phyloP scores from a whole-genome alignment of 805 yeast genomes.

The Barnettozyma pratensis region DNA sequence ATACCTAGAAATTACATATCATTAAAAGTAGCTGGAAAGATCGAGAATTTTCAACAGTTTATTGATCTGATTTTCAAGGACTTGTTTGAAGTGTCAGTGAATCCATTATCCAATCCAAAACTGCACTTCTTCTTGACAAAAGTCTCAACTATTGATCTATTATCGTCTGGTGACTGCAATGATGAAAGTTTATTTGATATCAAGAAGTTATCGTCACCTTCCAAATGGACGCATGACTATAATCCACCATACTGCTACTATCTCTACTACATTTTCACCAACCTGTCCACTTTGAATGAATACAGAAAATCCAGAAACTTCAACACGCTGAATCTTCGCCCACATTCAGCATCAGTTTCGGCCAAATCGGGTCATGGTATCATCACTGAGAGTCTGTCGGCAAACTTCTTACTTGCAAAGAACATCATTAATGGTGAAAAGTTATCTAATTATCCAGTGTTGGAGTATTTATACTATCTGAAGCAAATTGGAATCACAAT shows the following conservation, averaged over 20 bases:
- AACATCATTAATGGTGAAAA: slow-evolving; percentile 24
- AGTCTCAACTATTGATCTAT: slow-evolving; percentile 30
- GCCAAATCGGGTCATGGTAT: slow-evolving; percentile 23
- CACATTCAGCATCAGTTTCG: slow-evolving; percentile 20
- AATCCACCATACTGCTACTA: slow-evolving; percentile 38
- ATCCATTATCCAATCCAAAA: slow-evolving; percentile 22
- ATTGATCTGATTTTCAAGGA: slow-evolving; percentile 30
- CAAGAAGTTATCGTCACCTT: slow-evolving; percentile 21
- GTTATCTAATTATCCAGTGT: slow-evolving; percentile 18
- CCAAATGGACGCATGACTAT: slow-evolving; percentile 28
- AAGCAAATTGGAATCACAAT: slow-evolving; percentile 26
- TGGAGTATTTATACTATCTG: slow-evolving; percentile 24
- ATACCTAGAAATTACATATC: slow-evolving; percentile 28
- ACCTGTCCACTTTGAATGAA: slow-evolving; percentile 19
- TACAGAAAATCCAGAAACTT: slow-evolving; percentile 15
- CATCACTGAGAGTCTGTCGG: slow-evolving; percentile 22
- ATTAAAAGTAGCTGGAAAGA: slow-evolving; percentile 18
- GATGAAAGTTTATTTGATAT: slow-evolving; percentile 20
- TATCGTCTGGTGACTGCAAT: slow-evolving; percentile 20
- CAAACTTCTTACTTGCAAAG: slow-evolving; percentile 20
- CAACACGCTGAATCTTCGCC: slow-evolving; percentile 18
- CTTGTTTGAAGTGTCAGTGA: slow-evolving; percentile 23
- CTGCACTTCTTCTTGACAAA: slow-evolving; percentile 29
- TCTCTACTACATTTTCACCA: slow-evolving; percentile 29
- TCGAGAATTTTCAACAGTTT: slow-evolving; percentile 28